A percentile compares a stretch with the other conserved stretches of the same genome.
Evolutionary conservation across 768 basidiomycete genomes (phyloP).

Genomic region (Filobasidium floriforme): DNA sequence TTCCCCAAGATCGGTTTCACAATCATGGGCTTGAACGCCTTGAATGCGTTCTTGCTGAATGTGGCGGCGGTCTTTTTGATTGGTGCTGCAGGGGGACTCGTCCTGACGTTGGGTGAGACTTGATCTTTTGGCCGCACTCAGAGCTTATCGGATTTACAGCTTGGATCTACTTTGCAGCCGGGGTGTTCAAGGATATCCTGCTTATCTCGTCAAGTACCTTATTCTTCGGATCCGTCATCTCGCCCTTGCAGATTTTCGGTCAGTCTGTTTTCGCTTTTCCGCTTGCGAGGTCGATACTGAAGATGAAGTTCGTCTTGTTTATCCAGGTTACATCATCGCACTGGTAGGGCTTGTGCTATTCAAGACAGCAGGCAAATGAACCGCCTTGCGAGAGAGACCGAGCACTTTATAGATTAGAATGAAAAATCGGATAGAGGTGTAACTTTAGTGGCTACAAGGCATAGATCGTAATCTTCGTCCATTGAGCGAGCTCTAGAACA

Average conservation of each 20-base stretch:
- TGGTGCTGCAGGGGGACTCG: conserved; percentile 64
- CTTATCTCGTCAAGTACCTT: conserved; percentile 84
- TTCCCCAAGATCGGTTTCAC: conserved; percentile 59
- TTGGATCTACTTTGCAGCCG: conserved; percentile 50
- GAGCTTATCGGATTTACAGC: background rate
- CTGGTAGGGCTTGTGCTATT: conserved; percentile 74
- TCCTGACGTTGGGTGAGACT: conserved; percentile 60
- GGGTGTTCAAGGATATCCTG: conserved; percentile 77
- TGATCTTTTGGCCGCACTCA: background rate
- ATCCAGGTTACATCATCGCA: conserved; percentile 56
- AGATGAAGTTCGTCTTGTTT: background rate
- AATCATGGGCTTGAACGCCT: conserved; percentile 74
- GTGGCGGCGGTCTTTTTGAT: conserved; percentile 94
- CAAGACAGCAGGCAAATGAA: conserved; percentile 53
- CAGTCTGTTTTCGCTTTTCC: background rate
- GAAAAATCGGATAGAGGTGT: too few relatives aligned
- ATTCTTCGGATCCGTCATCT: conserved; percentile 71
- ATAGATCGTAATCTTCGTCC: background rate
- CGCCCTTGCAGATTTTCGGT: conserved; percentile 76
- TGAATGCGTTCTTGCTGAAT: conserved; percentile 80
- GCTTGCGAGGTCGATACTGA: background rate
- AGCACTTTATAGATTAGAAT: too few relatives aligned
- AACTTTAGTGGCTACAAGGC: background rate
- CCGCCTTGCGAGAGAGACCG: too few relatives aligned
- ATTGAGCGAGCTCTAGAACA: background rate